These are phyloP conservation scores for Apiospora arundinis DNA, from an alignment of 2,329 filamentous ascomycete genomes.

Conservation along the genomic window DNA sequence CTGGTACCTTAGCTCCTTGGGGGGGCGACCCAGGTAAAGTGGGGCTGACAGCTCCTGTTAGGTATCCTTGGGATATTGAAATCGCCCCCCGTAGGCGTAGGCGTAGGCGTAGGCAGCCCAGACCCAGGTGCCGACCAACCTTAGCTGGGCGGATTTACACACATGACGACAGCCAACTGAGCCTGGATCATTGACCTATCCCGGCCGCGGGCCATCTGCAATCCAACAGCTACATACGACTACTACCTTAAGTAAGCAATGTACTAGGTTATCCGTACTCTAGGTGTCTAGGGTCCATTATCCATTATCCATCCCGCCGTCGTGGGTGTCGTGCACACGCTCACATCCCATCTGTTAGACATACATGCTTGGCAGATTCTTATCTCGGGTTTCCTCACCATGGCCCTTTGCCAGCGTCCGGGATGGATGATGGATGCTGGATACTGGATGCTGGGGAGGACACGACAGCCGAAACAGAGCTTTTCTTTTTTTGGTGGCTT, in stretches of 20 bases:
- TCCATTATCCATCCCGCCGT: neutral
- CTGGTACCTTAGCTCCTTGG: neutral
- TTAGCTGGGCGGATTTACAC: constrained; percentile 2
- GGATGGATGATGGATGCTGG: neutral
- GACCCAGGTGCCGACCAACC: constrained; percentile 14
- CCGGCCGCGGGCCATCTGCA: neutral
- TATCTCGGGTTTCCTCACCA: neutral
- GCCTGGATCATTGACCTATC: constrained; percentile 16
- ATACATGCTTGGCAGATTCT: constrained; percentile 9
- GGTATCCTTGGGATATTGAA: constrained; percentile 11
- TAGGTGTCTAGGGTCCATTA: neutral
- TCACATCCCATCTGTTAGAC: neutral
- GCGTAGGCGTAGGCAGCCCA: neutral
- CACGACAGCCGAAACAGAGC: constrained; percentile 17
- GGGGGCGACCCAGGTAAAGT: constrained; percentile 12
- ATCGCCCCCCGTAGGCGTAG: neutral
- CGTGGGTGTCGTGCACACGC: neutral
- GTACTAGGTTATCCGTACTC: neutral
- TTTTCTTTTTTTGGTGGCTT: constrained; percentile 16
- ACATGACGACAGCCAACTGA: constrained; percentile 17
- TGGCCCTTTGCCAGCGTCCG: neutral
- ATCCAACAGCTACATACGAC: neutral
- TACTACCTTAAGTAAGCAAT: too few species aligned
- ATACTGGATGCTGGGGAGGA: constrained; percentile 13
- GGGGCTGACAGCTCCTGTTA: constrained; percentile 17